phyloP scores from a whole-genome alignment of 768 basidiomycete species.

The Suillus americanus region DNA sequence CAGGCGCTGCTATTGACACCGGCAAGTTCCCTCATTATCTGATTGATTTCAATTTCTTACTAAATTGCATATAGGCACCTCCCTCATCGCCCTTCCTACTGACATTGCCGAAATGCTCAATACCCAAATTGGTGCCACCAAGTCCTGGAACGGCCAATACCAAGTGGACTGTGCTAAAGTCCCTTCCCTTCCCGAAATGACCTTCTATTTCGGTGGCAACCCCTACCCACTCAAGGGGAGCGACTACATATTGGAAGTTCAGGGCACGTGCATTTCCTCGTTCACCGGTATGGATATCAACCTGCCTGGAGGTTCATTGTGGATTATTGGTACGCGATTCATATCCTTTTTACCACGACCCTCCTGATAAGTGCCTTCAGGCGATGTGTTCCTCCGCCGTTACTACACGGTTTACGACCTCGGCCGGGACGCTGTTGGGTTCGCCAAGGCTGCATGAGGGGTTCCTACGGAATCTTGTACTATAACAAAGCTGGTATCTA shows the following conservation, averaged over 20 bases:
- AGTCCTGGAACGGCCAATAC: conserved; percentile 96
- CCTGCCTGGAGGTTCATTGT: conserved; percentile 73
- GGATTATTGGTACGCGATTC: conserved; percentile 75
- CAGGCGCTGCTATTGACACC: conserved; percentile 91
- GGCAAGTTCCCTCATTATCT: conserved; percentile 41
- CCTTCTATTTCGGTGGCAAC: conserved; percentile 82
- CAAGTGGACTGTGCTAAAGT: conserved; percentile 86
- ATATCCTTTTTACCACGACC: conserved; percentile 1
- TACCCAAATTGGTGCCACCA: conserved; percentile 89
- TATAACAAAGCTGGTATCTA: neutral
- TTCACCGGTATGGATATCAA: conserved; percentile 94
- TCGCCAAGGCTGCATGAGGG: conserved; percentile 51
- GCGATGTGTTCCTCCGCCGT: conserved; percentile 90
- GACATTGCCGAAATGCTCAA: conserved; percentile 99
- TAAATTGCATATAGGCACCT: conserved; percentile 60
- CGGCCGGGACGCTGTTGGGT: conserved; percentile 77
- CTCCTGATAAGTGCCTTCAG: conserved; percentile 30
- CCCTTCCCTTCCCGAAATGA: conserved; percentile 77
- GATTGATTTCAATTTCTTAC: conserved; percentile 2
- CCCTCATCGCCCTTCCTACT: conserved; percentile 88
- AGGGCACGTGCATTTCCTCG: conserved; percentile 90
- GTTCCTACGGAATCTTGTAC: neutral
- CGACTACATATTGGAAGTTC: conserved; percentile 90
- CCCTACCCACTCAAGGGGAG: conserved; percentile 74
- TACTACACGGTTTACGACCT: conserved; percentile 92